These are phyloP conservation scores for Physaria fendleri DNA, from an alignment of 345 rosid species.

Conservation along the genomic window DNA sequence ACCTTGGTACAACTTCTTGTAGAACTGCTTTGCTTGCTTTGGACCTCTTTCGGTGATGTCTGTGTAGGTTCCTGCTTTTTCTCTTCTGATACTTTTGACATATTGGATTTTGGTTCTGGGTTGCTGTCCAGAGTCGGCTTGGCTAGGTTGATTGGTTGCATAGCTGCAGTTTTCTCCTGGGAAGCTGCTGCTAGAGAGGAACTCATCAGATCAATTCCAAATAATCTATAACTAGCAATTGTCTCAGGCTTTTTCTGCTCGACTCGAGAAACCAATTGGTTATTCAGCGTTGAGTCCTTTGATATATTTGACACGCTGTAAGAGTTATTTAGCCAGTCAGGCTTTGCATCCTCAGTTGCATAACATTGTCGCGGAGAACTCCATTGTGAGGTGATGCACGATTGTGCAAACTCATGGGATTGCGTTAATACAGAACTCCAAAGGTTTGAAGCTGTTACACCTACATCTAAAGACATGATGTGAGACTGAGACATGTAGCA, in stretches of 20 bases:
- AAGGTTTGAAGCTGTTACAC: slow-evolving; percentile 44
- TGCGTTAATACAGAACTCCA: slow-evolving; percentile 52
- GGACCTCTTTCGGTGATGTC: slow-evolving; percentile 51
- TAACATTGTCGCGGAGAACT: slow-evolving; percentile 40
- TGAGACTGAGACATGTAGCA: slow-evolving; percentile 14
- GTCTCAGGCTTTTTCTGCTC: slow-evolving; percentile 49
- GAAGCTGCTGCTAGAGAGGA: slow-evolving; percentile 27
- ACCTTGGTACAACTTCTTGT: slow-evolving; percentile 65
- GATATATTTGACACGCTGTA: slow-evolving; percentile 31
- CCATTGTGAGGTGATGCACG: slow-evolving; percentile 39
- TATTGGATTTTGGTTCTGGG: slow-evolving; percentile 48
- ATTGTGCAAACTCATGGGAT: slow-evolving; percentile 45
- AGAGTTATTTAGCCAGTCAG: slow-evolving; percentile 38
- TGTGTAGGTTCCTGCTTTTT: slow-evolving; percentile 45
- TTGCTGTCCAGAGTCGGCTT: slow-evolving; percentile 39
- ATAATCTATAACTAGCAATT: slow-evolving; percentile 47
- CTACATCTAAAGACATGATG: slow-evolving; percentile 33
- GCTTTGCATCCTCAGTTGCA: slow-evolving; percentile 37
- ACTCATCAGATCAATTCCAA: slow-evolving; percentile 69
- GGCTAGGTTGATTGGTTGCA: slow-evolving; percentile 27
- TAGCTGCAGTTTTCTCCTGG: slow-evolving; percentile 36
- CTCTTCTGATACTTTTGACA: slow-evolving; percentile 46
- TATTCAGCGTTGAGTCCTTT: slow-evolving; percentile 35
- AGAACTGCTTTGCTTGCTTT: slow-evolving; percentile 46
- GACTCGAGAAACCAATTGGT: slow-evolving; percentile 32